phyloP scores from a whole-genome alignment of 208 protist species.

The Trypanosoma lewisi region DNA sequence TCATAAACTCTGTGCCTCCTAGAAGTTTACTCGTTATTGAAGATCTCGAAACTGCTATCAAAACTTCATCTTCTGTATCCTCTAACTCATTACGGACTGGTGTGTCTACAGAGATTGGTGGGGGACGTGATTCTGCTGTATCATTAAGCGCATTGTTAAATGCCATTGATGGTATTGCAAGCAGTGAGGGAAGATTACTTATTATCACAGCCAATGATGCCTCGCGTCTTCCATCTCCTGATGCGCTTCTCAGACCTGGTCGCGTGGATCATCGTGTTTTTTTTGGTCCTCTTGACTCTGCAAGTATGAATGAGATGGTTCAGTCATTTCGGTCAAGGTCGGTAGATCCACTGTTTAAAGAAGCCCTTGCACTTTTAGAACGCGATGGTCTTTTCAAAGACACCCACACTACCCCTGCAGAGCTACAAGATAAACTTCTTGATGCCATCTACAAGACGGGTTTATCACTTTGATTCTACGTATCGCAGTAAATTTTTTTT shows the following conservation, averaged over 20 bases:
- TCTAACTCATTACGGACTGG: not conserved
- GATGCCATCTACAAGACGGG: constrained; percentile 18
- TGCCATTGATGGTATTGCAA: constrained; percentile 93
- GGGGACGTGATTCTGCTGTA: constrained; percentile 39
- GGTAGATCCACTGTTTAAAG: not conserved
- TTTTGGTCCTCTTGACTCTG: constrained; percentile 44
- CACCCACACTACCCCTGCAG: constrained; percentile 17
- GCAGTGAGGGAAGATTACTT: constrained; percentile 91
- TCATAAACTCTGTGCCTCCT: constrained; percentile 76
- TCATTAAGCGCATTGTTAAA: constrained; percentile 95
- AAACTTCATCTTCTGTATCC: not conserved
- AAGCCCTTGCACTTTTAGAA: not conserved
- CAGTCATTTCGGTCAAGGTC: constrained; percentile 20
- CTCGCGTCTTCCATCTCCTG: constrained; percentile 77
- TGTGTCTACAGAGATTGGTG: constrained; percentile 21
- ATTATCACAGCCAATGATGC: constrained; percentile 95
- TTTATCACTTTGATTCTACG: not conserved
- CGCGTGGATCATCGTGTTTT: constrained; percentile 82
- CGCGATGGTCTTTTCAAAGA: not conserved
- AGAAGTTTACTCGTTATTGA: constrained; percentile 92
- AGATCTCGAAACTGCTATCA: constrained; percentile 93
- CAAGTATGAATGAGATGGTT: constrained; percentile 48
- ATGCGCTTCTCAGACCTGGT: constrained; percentile 92
- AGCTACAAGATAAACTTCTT: constrained; percentile 30
- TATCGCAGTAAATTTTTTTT: constrained; percentile 1